These are phyloP conservation scores for Byssochlamys sp. DNA, from an alignment of 2,329 filamentous ascomycete species.

Conservation along the genomic window DNA sequence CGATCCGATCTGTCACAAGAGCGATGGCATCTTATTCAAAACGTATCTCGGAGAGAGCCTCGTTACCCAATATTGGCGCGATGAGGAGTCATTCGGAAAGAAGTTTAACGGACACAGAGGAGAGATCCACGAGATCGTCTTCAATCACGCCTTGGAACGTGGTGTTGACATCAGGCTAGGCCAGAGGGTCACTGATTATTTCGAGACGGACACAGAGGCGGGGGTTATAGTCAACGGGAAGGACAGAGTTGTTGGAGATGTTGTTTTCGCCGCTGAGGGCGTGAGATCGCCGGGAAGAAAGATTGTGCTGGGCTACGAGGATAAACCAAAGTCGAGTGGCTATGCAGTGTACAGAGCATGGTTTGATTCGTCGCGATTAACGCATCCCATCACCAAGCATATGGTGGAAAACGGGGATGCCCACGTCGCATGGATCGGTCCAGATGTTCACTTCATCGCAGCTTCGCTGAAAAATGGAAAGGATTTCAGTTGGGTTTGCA, in stretches of 20 bases:
- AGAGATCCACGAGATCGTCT: constrained; percentile 25
- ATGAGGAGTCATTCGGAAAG: constrained; percentile 18
- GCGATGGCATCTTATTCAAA: constrained; percentile 18
- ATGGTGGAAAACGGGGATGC: constrained; percentile 44
- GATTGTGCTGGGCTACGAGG: constrained; percentile 29
- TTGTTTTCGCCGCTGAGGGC: constrained; percentile 47
- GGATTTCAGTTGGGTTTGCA: constrained; percentile 47
- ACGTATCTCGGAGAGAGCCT: constrained; percentile 21
- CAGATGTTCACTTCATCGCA: constrained; percentile 33
- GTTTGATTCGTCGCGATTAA: constrained; percentile 6
- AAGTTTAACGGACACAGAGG: constrained; percentile 26
- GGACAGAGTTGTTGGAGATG: constrained; percentile 37
- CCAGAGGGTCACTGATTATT: constrained; percentile 18
- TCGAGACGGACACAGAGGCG: constrained; percentile 16
- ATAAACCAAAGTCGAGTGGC: constrained; percentile 18
- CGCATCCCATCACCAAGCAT: constrained; percentile 21
- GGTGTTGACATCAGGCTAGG: constrained; percentile 24
- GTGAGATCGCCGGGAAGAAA: constrained; percentile 46
- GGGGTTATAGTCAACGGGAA: constrained; percentile 20
- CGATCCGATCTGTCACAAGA: constrained; percentile 22
- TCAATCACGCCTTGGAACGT: constrained; percentile 16
- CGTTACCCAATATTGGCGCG: constrained; percentile 23
- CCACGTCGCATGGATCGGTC: constrained; percentile 44
- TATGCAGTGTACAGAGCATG: constrained; percentile 15
- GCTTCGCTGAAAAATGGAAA: constrained; percentile 43